Base-by-base conservation (phyloP, 2,329 filamentous ascomycete species). In the Aspergillaceae sp. region DNA sequence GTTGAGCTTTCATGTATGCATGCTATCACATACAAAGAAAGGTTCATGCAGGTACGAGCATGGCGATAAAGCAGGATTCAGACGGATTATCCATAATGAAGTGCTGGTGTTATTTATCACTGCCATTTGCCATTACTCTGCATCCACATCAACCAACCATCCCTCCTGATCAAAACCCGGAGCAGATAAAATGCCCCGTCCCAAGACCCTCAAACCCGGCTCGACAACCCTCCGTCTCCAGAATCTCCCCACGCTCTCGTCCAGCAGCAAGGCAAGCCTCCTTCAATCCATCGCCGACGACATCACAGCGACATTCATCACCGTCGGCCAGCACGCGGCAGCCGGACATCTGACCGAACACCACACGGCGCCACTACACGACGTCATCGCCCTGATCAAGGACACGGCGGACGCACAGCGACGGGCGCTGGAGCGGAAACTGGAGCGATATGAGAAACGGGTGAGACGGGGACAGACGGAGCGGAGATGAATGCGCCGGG, bases 221-320 rank as follows among this genome's bases (percentile, higher is more conserved):
- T 51, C 48, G 34, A 55, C 53, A 6, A 51, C 53, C 9, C 48
- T 59, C 26, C 56, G 56, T 43, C 53, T 67, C 10, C 51, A 50
- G 7, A 47, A 53, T 6, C 33, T 63, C 2, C 50, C 55, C 29
- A 40, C 27, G 6, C 50, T 58, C 42, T 47, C 53, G 27, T 40
- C 54, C 1, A 3, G 9, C 3, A 40, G 48, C 7, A 65, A 65
- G 47, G 46, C 48, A 4, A 36, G 48, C 5, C 49, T 61, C 7
- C 50, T 66, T 33, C 11, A 43, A 7, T 53, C 58, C 7, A 52
- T 67, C 41, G 58, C 62, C 11, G 46, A 56, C 32, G 62, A 68
- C 41, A 62, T 68, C 37, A 46, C 52, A 11, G 52, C 54, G 0
- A 56, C 54, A 3, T 59, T 68, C 19, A 56, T 59, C 40, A 53